phyloP scores from a whole-genome alignment of 169 alveolate species.

The Neospora caninum region DNA sequence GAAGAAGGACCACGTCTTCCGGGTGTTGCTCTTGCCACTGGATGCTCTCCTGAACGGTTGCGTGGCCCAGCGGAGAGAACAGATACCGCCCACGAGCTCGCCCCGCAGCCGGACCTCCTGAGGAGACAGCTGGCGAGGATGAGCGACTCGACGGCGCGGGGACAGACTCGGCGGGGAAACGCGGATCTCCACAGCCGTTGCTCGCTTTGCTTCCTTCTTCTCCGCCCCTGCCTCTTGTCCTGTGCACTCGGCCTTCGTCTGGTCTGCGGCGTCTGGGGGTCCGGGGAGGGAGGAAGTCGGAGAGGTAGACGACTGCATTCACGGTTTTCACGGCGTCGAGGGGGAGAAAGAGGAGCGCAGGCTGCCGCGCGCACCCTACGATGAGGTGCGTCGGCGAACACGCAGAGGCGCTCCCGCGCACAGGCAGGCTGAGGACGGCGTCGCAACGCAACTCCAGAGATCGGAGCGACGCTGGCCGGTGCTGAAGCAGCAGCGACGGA shows the following conservation, averaged over 20 bases:
- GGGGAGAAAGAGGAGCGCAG: constrained; percentile 36
- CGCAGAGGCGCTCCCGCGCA: neutral
- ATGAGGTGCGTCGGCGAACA: constrained; percentile 3
- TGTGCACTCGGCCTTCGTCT: neutral
- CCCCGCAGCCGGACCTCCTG: too few species aligned
- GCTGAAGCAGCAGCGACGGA: constrained; percentile 33
- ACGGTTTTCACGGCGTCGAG: neutral
- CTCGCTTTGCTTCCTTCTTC: neutral
- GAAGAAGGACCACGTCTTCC: constrained; percentile 47
- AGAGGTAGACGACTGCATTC: neutral
- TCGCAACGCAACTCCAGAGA: neutral
- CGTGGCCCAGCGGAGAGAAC: constrained; percentile 15
- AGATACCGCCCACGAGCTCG: neutral
- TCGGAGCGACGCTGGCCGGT: constrained; percentile 15
- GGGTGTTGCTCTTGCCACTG: neutral
- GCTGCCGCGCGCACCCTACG: constrained; percentile 33
- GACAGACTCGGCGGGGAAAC: too few species aligned
- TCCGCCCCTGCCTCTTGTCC: neutral
- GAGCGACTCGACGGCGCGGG: too few species aligned
- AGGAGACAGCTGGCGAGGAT: too few species aligned
- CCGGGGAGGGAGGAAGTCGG: constrained; percentile 6
- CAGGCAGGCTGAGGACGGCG: constrained; percentile 36
- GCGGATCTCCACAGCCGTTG: neutral
- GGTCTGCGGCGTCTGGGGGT: neutral
- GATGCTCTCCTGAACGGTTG: neutral